Evolutionary conservation across 495 filamentous ascomycete species (phyloP), one percentile per base, ranked within the genome.

Genomic region (Eremomyces bilateralis): DNA sequence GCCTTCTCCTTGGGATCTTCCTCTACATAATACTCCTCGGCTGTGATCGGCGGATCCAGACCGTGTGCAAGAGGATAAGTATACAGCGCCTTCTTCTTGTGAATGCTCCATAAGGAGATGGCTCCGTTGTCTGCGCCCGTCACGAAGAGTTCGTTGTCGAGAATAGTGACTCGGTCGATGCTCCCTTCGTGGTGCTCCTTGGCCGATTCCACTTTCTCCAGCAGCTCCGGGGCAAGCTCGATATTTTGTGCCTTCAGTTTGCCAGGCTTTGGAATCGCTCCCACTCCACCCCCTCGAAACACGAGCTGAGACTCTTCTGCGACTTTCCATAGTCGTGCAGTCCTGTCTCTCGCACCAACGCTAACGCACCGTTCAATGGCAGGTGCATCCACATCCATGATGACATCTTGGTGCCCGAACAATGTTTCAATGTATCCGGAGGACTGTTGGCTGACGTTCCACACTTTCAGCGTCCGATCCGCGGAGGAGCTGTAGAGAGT

Each of bases 241-340:
- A 38, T 38, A 42, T 40, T 44, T 3, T 34, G 33, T 11, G 33
- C 41, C 46, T 37, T 50, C 51, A 21, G 38, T 39, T 31, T 44
- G 51, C 37, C 52, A 52, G 31, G 57, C 44, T 67, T 69, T n/a
- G 48, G 47, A 8, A 8, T 27, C 33, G 61, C 61, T 15, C 57
- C 61, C 15, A 61, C 59, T 15, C 65, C 73, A 25, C 80, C 82
- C 29, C 83, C 85, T 25, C 85, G 75, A 56, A 95, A 97, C 1
- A 95, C 84, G 3, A 95, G 64, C 49, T 95, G 90, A 1, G 73
- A 77, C 49, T 97, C 88, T 37, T 97, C 88, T 18, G 82, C 72
- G 1, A 95, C 83, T 53, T 95, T 97, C 88, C 88, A 97, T 40
- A 93, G 54, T 20, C 88, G 64, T n/a, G 83, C 84, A 0, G 88